Percentiles rank a stretch among this genome's conserved stretches.
Conservation (phyloP, 768 basidiomycete genomes). For the Leccinellum albellum region DNA sequence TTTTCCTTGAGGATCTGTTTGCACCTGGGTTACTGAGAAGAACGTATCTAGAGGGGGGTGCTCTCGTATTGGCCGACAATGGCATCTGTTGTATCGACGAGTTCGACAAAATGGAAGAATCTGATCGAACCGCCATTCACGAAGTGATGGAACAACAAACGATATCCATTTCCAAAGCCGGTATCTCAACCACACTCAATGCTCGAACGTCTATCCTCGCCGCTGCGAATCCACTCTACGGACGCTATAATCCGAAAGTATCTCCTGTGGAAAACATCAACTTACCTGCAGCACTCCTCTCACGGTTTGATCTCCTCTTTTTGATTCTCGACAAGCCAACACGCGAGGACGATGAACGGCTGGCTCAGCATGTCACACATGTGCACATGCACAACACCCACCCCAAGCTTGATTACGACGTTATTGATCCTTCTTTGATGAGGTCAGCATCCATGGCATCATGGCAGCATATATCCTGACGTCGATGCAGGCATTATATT, state of each 20-base stretch:
- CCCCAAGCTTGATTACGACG: slow-evolving; percentile 79
- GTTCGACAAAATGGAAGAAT: slow-evolving; percentile 99
- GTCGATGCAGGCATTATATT: slow-evolving; percentile 77
- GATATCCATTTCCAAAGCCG: slow-evolving; percentile 98
- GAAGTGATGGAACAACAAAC: slow-evolving; percentile 99
- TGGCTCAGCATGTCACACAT: slow-evolving; percentile 95
- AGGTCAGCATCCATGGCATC: slow-evolving; percentile 46
- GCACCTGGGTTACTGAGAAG: slow-evolving; percentile 7
- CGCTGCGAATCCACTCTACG: slow-evolving; percentile 96
- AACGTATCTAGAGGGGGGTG: slow-evolving; percentile 80
- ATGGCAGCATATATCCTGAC: neutral
- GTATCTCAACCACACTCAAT: slow-evolving; percentile 97
- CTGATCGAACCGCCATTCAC: slow-evolving; percentile 96
- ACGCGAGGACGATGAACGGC: slow-evolving; percentile 90
- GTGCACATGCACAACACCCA: slow-evolving; percentile 96
- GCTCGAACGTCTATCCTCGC: slow-evolving; percentile 97
- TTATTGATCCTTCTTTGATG: slow-evolving; percentile 84
- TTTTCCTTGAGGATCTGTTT: neutral
- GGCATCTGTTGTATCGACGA: slow-evolving; percentile 99
- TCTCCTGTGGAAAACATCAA: slow-evolving; percentile 99
- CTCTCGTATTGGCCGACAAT: slow-evolving; percentile 97
- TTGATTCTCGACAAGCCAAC: slow-evolving; percentile 95
- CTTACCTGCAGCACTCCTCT: slow-evolving; percentile 91
- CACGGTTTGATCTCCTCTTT: slow-evolving; percentile 95
- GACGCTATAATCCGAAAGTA: slow-evolving; percentile 95